Conservation (phyloP, 2,329 filamentous ascomycete species). For the Beauveria varroae region DNA sequence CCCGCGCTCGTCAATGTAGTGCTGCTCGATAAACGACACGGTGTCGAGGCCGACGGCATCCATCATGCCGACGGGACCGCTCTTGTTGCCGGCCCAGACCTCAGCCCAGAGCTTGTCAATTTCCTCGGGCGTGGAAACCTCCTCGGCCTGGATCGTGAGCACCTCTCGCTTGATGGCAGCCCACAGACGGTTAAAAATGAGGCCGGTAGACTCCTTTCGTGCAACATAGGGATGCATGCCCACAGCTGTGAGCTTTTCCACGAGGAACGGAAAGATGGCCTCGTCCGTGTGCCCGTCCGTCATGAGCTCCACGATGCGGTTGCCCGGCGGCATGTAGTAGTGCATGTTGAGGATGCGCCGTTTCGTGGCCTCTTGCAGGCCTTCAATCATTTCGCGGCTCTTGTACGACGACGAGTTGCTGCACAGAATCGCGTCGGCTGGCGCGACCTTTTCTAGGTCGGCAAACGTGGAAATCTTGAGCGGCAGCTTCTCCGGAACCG, state of each 20-base stretch:
- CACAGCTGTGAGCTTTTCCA: slow-evolving; percentile 29
- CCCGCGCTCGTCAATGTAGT: slow-evolving; percentile 43
- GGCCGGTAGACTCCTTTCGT: slow-evolving; percentile 41
- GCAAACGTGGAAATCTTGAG: slow-evolving; percentile 42
- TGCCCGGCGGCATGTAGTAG: slow-evolving; percentile 41
- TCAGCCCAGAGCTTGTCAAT: slow-evolving; percentile 41
- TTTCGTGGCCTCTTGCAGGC: slow-evolving; percentile 30
- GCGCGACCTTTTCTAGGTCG: slow-evolving; percentile 34
- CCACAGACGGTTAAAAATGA: slow-evolving; percentile 51
- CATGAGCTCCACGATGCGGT: slow-evolving; percentile 46
- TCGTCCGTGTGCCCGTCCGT: slow-evolving; percentile 36
- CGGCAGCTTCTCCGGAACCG: slow-evolving; percentile 41
- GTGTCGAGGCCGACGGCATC: slow-evolving; percentile 45
- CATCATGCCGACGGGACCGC: slow-evolving; percentile 28
- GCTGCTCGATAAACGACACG: slow-evolving; percentile 43
- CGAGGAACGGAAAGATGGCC: slow-evolving; percentile 38
- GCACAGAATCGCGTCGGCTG: slow-evolving; percentile 39
- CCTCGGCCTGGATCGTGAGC: slow-evolving; percentile 41
- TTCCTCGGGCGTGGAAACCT: slow-evolving; percentile 38
- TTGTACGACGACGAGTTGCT: slow-evolving; percentile 47
- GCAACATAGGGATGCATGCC: slow-evolving; percentile 35
- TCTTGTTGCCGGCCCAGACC: slow-evolving; percentile 19
- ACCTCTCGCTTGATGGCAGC: slow-evolving; percentile 48
- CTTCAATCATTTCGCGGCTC: slow-evolving; percentile 38
- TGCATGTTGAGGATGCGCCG: slow-evolving; percentile 41